Conservation (phyloP, 768 basidiomycete species). For the Rhizopogon sp. region DNA sequence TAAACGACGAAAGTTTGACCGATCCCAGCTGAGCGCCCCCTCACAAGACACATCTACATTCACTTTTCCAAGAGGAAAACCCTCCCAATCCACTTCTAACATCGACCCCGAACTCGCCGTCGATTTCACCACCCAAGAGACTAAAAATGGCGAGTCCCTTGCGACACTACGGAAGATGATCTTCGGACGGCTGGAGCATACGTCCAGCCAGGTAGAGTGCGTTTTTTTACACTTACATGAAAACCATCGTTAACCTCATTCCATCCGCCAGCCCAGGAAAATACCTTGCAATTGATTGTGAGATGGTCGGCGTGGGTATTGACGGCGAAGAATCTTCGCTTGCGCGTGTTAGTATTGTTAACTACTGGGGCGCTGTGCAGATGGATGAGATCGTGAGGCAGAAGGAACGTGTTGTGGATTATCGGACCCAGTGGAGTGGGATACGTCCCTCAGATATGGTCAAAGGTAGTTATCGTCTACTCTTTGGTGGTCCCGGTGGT, state of each 20-base stretch:
- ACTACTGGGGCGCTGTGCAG: slow-evolving; percentile 75
- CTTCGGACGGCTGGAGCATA: slow-evolving; percentile 38
- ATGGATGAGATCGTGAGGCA: slow-evolving; percentile 86
- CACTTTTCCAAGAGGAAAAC: slow-evolving; percentile 1
- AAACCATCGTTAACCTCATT: slow-evolving; percentile 5
- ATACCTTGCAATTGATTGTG: slow-evolving; percentile 87
- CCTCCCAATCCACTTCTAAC: not conserved
- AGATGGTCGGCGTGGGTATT: slow-evolving; percentile 97
- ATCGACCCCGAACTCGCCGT: slow-evolving; percentile 3
- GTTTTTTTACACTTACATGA: slow-evolving; percentile 15
- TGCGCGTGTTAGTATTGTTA: slow-evolving; percentile 86
- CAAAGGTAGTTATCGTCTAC: slow-evolving; percentile 40
- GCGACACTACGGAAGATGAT: slow-evolving; percentile 48
- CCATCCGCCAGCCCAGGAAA: slow-evolving; percentile 50
- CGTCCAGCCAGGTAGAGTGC: slow-evolving; percentile 39
- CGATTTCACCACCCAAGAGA: slow-evolving; percentile 19
- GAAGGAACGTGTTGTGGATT: slow-evolving; percentile 86
- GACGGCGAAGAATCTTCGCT: slow-evolving; percentile 77
- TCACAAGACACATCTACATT: slow-evolving; percentile 2
- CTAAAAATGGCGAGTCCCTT: slow-evolving; percentile 46
- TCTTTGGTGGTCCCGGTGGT: not conserved
- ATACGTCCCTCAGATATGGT: slow-evolving; percentile 72
- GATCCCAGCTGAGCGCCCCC: not conserved
- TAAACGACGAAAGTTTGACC: slow-evolving; percentile 17
- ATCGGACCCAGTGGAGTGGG: slow-evolving; percentile 87